Evolutionary conservation across 2,329 filamentous ascomycete genomes (phyloP), one percentile per base, ranked within the genome.

Genomic region (Plenodomus lindquistii): DNA sequence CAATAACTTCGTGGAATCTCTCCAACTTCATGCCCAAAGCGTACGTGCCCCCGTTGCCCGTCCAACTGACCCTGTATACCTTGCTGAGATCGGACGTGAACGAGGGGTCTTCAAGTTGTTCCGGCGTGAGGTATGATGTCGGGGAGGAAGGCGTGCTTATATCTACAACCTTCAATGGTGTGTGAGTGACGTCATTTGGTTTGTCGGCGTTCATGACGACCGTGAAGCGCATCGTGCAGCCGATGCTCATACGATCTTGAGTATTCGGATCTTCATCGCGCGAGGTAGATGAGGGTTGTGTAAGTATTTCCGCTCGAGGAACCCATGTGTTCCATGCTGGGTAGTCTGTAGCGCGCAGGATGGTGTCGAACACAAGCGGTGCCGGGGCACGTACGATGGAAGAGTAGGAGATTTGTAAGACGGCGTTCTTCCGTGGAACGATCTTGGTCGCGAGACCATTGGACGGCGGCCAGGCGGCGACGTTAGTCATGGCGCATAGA

Each of bases 21-120:
- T 63, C 58, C 10, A 48, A 21, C 15, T 50, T 50, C 15, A 54
- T 37, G 8, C 43, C 53, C 13, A 48, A 42, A 5, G 46, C 42
- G 11, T 53, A 48, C 27, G 57, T 50, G 18, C 52, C 54, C 2
- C 56, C 44, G 19, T 57, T 52, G 1, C 54, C 53, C n/a, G 46
- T 55, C 60, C 60, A 63, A 15, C 54, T 52, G 3, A 61, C 51
- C 17, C 60, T 45, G 35, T 60, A 63, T 4, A 63, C 58, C 19
- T 40, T 56, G 19, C 40, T 41, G 20, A 57, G 46, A 22, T 63
- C 56, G 13, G 56, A 36, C 5, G 58, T 58, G 17, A 55, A 63
- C 2, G 49, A 37, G 15, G 43, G 29, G 36, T 55, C 59, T 1
- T 27, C 37, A 2, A 54, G 46, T 2, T 59, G 42, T 4, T 44